Evolutionary conservation across 148 eudicot species (phyloP), one percentile per base, ranked within the genome.

Genomic region (Simmondsia chinensis): DNA sequence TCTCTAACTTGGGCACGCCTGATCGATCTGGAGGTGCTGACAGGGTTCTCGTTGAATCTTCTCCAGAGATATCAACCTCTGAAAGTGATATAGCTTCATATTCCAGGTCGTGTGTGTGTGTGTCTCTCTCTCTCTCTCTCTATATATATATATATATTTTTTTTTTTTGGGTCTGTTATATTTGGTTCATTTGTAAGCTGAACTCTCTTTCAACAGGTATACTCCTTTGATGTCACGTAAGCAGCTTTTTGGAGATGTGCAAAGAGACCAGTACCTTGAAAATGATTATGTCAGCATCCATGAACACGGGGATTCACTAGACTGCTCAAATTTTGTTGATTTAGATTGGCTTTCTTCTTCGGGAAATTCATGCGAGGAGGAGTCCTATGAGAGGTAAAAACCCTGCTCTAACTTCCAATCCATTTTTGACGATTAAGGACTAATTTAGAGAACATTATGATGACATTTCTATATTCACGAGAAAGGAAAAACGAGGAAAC

Each of bases 261-360:
- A 67, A 50, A 69, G 69, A 46, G 83, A 76, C 8, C 48, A 71
- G 29, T 62, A 17, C 53, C 57, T 59, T 22, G 85, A 66, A 52
- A 64, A 68, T 61, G 73, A 79, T 52, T 64, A 59, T 43, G 32
- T 25, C 39, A 24, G 36, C 38, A 46, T 50, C 27, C 56, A 64
- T 42, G 71, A 64, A 25, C 59, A 59, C 2, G 65, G 69, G 32
- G 73, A 87, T 58, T 58, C 80, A 33, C 24, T 48, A 41, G 89
- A 81, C 56, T 69, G 71, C 73, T 87, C 96, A 43, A 87, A 87
- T 79, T 87, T 87, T 64, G 77, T 87, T 29, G 89, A 87, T 71
- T 46, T 83, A 52, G 96, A 80, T 40, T 77, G 86, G 96, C 76
- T 87, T 50, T 87, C 96, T 50, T 87, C 96, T 29, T 83, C 88